phyloP scores from a whole-genome alignment of 2,329 filamentous ascomycete species.

The Talaromyces sp. region DNA sequence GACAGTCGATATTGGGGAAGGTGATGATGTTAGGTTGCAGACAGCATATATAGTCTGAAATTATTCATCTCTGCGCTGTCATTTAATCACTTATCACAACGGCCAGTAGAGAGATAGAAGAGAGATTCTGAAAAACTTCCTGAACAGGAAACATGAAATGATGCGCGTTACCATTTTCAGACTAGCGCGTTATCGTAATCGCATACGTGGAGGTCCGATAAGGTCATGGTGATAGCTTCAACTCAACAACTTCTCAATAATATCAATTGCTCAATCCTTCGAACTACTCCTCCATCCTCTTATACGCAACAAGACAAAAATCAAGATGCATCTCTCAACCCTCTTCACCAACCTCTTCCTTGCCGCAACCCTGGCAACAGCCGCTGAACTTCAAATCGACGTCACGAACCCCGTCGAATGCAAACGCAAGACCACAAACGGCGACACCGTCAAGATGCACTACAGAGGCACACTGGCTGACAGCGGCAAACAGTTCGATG shows the following conservation, averaged over 20 bases:
- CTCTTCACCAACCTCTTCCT: constrained; percentile 12
- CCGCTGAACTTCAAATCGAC: constrained; percentile 66
- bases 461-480: constrained; percentile 77
- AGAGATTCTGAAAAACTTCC: neutral
- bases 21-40: neutral
- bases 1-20: neutral
- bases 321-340: constrained; percentile 14
- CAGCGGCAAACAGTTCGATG: constrained; percentile 78
- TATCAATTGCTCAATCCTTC: neutral
- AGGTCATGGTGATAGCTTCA: neutral
- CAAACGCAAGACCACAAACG: constrained; percentile 69
- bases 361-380: constrained; percentile 8
- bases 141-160: neutral
- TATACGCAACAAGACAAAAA: neutral
- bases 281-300: neutral
- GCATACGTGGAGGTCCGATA: constrained; percentile 7
- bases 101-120: too few species aligned
- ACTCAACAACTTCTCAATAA: neutral
- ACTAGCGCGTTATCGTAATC: neutral
- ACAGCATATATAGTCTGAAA: too few species aligned
- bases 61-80: too few species aligned
- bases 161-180: neutral
- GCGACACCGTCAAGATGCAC: constrained; percentile 81
- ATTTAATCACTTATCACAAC: too few species aligned
- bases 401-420: constrained; percentile 72